Evolutionary conservation across 257 asterid species (phyloP).

Genomic region (Solanum sitiens): DNA sequence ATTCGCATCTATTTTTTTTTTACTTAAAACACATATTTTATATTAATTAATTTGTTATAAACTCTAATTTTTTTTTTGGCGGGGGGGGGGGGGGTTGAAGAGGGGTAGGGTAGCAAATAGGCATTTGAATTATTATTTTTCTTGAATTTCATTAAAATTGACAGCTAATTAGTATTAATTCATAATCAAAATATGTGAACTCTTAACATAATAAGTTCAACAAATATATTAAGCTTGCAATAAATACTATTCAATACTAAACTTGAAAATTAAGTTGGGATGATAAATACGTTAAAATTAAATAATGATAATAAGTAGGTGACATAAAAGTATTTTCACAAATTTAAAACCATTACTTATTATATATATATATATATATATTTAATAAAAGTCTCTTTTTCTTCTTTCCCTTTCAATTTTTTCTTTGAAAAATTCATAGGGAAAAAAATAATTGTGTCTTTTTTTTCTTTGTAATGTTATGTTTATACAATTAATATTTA

Average conservation of each 20-base stretch:
- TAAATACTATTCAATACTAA: conserved; percentile 12
- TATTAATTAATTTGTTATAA: no score
- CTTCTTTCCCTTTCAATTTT: not conserved
- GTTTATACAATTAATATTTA: not conserved
- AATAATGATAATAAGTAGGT: conserved; percentile 4
- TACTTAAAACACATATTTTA: no score
- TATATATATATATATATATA: not conserved
- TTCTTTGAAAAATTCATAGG: not conserved
- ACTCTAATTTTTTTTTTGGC: no score
- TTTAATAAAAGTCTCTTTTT: not conserved
- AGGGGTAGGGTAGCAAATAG: not conserved
- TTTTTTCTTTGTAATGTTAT: not conserved
- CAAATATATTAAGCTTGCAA: conserved; percentile 14
- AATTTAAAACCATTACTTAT: not conserved
- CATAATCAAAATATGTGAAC: conserved; percentile 1
- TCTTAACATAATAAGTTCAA: conserved; percentile 11
- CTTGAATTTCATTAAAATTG: not conserved
- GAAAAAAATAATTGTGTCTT: not conserved
- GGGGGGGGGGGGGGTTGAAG: not conserved
- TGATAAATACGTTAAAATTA: not conserved
- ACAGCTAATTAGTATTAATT: not conserved
- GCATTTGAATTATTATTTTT: not conserved
- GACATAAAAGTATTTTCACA: not conserved
- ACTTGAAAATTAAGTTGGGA: not conserved
- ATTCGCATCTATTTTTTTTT: no score